Evolutionary conservation across 495 filamentous ascomycete genomes (phyloP), one percentile per base, ranked within the genome.

Genomic region (Pyronema omphalodes): DNA sequence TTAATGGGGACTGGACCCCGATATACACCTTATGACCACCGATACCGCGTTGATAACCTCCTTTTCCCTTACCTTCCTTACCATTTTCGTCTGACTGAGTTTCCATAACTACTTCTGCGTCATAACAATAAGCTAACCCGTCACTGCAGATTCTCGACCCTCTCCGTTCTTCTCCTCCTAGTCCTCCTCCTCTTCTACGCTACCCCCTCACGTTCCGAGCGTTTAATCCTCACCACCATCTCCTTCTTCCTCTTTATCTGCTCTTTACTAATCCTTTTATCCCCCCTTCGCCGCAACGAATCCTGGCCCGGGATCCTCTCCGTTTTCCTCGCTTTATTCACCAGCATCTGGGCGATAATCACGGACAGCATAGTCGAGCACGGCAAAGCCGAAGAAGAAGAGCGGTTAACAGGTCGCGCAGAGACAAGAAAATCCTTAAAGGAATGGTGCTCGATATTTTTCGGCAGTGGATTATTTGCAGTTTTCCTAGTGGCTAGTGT

Each of bases 311-410:
- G 91, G 6, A 84, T 91, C 52, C 84, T 76, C 6, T 86, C 82
- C 18, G 82, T 91, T 3, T 67, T 86, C 40, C 94, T 88, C 85
- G 79, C 79, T 37, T 71, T 73, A 7, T 43, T 81, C 23, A 79
- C 88, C 29, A 70, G 74, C 19, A 54, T 74, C 44, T 87, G 80
- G 74, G 78, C 74, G 60, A 53, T 65, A 6, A 53, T 65, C 7
- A 63, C 58, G 48, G 80, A 80, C 63, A 71, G 82, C n/a, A 73
- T 83, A 7, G 91, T 98, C 11, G 74, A 80, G 50, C 93, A 86
- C 80, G 91, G 89, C 19, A 95, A 95, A 67, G 71, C 70, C 0
- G 84, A 94, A 57, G 91, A 98, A 63, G 91, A 98, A 67, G 81
- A 93, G 60, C 76, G 91, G 12, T 71, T 98, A 9, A 98, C 91